A percentile compares a stretch with the other conserved stretches of the same genome.
phyloP scores from a whole-genome alignment of 345 rosid genomes.

The Eucalyptus pauciflora region DNA sequence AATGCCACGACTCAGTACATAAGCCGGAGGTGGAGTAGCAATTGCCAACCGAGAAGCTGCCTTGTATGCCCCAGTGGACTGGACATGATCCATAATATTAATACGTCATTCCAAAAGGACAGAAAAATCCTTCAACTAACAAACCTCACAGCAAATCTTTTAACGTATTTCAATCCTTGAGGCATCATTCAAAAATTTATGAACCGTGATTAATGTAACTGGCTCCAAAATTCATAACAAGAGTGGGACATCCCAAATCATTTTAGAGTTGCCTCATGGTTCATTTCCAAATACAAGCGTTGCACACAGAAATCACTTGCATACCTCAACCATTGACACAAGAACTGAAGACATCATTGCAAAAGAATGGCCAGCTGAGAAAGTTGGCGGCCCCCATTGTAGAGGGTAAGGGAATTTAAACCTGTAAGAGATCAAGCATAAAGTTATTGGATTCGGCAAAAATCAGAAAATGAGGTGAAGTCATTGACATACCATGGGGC shows the following conservation, averaged over 20 bases:
- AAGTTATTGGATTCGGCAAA: background rate
- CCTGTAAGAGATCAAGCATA: conserved; percentile 29
- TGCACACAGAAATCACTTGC: background rate
- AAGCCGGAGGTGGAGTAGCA: conserved; percentile 99
- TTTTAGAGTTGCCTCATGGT: background rate
- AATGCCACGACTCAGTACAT: conserved; percentile 89
- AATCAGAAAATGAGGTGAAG: background rate
- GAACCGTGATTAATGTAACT: background rate
- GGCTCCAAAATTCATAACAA: background rate
- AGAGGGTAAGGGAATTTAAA: conserved; percentile 91
- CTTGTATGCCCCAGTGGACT: conserved; percentile 95
- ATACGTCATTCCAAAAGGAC: background rate
- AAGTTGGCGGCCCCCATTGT: conserved; percentile 99
- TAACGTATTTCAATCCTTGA: background rate
- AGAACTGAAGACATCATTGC: conserved; percentile 95
- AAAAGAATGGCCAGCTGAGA: conserved; percentile 86
- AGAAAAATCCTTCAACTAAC: background rate
- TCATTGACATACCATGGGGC: conserved; percentile 72
- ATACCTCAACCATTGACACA: conserved; percentile 91
- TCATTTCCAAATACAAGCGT: background rate
- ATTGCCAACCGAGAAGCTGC: conserved; percentile 95
- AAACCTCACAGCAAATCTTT: background rate
- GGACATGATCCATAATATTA: background rate
- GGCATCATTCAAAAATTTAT: background rate
- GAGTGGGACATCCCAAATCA: background rate